Conservation (phyloP, 108 stramenopile species). For the Nitzschia putrida region DNA sequence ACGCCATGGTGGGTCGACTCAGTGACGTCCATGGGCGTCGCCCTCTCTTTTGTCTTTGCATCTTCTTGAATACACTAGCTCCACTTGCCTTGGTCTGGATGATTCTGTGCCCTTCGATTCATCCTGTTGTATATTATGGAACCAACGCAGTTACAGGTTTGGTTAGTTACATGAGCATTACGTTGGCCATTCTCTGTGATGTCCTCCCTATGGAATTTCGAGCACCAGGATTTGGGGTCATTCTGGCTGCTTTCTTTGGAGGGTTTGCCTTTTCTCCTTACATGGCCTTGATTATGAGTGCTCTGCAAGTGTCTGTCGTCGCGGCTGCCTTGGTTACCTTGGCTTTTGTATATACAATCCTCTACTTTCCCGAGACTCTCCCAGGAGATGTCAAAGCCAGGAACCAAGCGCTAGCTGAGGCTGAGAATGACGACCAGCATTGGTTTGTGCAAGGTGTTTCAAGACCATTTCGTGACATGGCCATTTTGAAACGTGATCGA, state of each 20-base stretch:
- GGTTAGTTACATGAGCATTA: constrained; percentile 58
- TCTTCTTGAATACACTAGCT: constrained; percentile 49
- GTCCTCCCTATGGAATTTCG: constrained; percentile 56
- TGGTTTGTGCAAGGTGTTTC: not conserved
- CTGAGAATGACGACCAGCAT: not conserved
- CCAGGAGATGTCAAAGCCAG: constrained; percentile 39
- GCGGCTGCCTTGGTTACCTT: constrained; percentile 8
- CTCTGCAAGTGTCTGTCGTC: constrained; percentile 24
- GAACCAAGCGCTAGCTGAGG: not conserved
- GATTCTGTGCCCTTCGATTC: constrained; percentile 44
- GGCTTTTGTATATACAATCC: constrained; percentile 38
- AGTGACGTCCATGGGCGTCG: constrained; percentile 70
- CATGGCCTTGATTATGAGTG: constrained; percentile 57
- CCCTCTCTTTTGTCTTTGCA: constrained; percentile 47
- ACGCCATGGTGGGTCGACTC: constrained; percentile 65
- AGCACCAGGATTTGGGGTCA: constrained; percentile 69
- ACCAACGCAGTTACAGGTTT: constrained; percentile 53
- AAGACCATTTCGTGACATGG: constrained; percentile 62
- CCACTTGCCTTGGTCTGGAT: constrained; percentile 58
- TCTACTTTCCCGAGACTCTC: constrained; percentile 72
- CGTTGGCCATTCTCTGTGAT: constrained; percentile 70
- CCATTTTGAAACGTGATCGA: constrained; percentile 60
- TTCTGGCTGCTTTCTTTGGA: constrained; percentile 62
- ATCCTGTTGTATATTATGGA: constrained; percentile 64
- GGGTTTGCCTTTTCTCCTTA: constrained; percentile 70